Evolutionary conservation across 108 stramenopile species (phyloP), one percentile per base, ranked within the genome.

Genomic region (Nitzschia sp.): DNA sequence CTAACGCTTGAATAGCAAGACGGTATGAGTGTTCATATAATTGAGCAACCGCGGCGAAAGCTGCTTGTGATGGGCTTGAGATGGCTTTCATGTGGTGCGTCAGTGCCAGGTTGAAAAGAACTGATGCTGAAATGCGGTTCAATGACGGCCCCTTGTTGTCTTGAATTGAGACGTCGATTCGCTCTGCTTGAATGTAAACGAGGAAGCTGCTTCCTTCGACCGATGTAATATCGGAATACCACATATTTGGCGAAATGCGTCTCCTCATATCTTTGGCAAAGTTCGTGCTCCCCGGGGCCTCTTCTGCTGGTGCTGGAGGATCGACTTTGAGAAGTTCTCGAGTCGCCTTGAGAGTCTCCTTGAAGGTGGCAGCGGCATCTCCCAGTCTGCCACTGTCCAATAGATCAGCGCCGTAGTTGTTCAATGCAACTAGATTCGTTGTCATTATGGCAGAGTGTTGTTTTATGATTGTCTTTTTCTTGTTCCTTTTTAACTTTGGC

Each of bases 11-110:
- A 2, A 15, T 15, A 2, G 25, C 25, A 23, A 54, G 8, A 2
- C 54, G 26, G 25, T 54, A 54, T 54, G 54, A 25, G 54, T 54
- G 54, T 25, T 54, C 54, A 8, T 54, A 54, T 19, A 54, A 25
- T 15, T 27, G 54, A 15, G 54, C 24, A 19, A 54, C 54, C 6
- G 54, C 25, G n/a, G 54, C 8, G 26, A 54, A 27, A 1, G 23
- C 54, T 9, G 25, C 54, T 1, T 19, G 25, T 1, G 25, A 23
- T 27, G 6, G 26, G 19, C 54, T 27, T 1, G 54, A 26, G 23
- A 54, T 23, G 1, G 26, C 2, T 25, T 54, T 54, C 24, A 54
- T 19, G 24, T 54, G 54, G 13, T 54, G 54, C 15, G 54, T 26
- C 23, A 54, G 24, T 1, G 54, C 54, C 23, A 54, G 54, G 54